Evolutionary conservation across 345 rosid genomes (phyloP).

Genomic region (Salix udensis): DNA sequence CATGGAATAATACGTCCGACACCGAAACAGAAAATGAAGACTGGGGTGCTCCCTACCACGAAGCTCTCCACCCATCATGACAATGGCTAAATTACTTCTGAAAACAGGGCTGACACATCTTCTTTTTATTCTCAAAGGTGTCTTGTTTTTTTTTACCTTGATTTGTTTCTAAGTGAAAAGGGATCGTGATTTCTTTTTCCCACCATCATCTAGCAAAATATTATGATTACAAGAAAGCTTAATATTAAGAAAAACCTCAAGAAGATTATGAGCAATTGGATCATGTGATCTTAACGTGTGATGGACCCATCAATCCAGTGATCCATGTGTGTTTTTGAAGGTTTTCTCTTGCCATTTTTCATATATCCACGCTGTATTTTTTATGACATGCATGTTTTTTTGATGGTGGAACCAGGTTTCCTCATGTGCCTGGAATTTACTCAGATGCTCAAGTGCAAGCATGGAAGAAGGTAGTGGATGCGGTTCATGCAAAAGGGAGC

Average conservation of each 20-base stretch:
- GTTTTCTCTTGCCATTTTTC: not conserved
- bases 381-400: not conserved
- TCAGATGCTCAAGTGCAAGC: slow-evolving; percentile 71
- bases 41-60: not conserved
- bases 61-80: not conserved
- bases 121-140: not conserved
- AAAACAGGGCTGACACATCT: not conserved
- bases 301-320: too few relatives aligned
- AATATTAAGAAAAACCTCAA: not conserved
- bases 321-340: too few relatives aligned
- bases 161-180: too few relatives aligned
- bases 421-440: slow-evolving; percentile 87
- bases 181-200: too few relatives aligned
- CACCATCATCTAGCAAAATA: not conserved
- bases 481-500: slow-evolving; percentile 75
- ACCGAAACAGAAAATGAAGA: not conserved
- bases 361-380: not conserved
- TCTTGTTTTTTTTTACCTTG: too few relatives aligned
- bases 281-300: too few relatives aligned
- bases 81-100: not conserved
- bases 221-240: not conserved
- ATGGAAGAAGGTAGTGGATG: slow-evolving; percentile 74
- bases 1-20: not conserved
- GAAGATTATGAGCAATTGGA: not conserved
- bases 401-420: slow-evolving; percentile 48